phyloP scores from a whole-genome alignment of 306 rosid species.

The Lablab purpureus region DNA sequence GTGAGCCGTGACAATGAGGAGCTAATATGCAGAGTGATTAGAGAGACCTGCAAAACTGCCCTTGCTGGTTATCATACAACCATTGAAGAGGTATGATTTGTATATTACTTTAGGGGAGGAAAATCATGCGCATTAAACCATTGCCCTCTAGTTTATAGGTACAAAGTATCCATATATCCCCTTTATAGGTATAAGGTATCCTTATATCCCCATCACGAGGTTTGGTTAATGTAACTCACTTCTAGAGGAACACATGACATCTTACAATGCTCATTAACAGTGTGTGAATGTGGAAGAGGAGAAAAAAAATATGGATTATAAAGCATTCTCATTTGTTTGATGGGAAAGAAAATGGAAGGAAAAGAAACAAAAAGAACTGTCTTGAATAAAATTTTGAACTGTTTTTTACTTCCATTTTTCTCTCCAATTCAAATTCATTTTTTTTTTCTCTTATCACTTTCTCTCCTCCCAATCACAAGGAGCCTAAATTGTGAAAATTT shows the following conservation, averaged over 20 bases:
- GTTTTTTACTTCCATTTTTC: neutral
- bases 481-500: neutral
- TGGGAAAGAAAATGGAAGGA: neutral
- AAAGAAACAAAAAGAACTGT: too few relatives aligned
- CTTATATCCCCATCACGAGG: neutral
- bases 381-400: too few relatives aligned
- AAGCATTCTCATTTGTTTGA: neutral
- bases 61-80: constrained; percentile 82
- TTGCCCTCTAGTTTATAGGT: neutral
- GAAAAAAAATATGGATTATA: neutral
- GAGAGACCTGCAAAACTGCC: constrained; percentile 81
- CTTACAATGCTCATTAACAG: constrained; percentile 2
- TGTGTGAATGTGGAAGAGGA: neutral
- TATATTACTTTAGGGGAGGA: neutral
- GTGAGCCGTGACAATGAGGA: constrained; percentile 92
- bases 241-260: neutral
- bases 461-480: neutral
- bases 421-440: neutral
- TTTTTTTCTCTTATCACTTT: neutral
- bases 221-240: too few relatives aligned
- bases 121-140: neutral
- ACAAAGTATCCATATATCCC: neutral
- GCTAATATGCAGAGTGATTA: constrained; percentile 72
- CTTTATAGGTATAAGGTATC: too few relatives aligned
- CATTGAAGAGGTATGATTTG: constrained; percentile 76